Evolutionary conservation across 2,329 filamentous ascomycete species (phyloP).

Genomic region (Aspergillus amoenus): DNA sequence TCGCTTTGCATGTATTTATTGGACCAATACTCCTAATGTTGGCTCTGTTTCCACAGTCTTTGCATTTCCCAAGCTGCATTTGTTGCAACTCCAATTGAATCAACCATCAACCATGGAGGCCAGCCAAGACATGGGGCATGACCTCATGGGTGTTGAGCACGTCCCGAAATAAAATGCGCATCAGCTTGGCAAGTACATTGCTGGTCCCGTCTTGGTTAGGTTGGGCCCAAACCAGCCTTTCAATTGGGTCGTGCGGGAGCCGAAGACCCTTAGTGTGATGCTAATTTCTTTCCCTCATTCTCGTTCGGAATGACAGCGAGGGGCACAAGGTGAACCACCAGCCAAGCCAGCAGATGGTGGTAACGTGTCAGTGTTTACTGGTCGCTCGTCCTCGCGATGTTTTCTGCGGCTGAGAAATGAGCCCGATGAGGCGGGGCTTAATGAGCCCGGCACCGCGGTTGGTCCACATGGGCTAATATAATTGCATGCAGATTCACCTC

Average conservation of each 20-base stretch:
- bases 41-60: not conserved
- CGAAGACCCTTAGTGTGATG: constrained; percentile 6
- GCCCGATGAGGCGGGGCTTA: constrained; percentile 4
- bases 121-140: not conserved
- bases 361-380: constrained; percentile 4
- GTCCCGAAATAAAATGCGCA: constrained; percentile 3
- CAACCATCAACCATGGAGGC: constrained; percentile 3
- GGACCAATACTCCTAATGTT: not conserved
- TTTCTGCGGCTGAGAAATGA: constrained; percentile 11
- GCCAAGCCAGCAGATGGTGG: not conserved
- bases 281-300: constrained; percentile 1
- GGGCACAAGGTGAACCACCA: not conserved
- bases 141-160: constrained; percentile 1
- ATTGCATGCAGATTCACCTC: constrained; percentile 9
- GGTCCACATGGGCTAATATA: constrained; percentile 7
- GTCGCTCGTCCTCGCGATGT: not conserved
- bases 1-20: not conserved
- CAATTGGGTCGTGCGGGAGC: not conserved
- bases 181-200: not conserved
- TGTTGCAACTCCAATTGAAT: constrained; percentile 3
- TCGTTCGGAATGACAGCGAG: not conserved
- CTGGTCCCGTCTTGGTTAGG: constrained; percentile 1
- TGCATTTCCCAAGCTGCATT: constrained; percentile 1
- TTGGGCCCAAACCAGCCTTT: not conserved
- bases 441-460: constrained; percentile 1